Evolutionary conservation across 768 basidiomycete species (phyloP), one percentile per base, ranked within the genome.

Genomic region (Naganishia antarctica): DNA sequence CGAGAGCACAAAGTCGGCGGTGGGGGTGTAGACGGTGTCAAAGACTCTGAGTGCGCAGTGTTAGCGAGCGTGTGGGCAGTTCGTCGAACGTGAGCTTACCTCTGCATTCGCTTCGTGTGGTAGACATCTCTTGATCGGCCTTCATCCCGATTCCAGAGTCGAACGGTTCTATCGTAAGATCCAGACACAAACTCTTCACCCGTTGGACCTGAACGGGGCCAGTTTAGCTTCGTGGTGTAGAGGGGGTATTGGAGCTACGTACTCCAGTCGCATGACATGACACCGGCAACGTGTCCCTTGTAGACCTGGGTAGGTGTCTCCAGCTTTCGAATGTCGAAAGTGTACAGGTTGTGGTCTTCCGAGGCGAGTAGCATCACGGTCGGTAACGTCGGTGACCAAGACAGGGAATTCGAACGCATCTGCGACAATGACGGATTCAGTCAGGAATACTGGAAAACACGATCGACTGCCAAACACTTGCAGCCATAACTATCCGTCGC

Each of bases 71-170:
- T 6, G 23, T 12, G 4, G 23, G 26, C 3, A 23, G 2, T 44
- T 44, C 3, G n/a, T 37, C 37, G 37, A n/a, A n/a, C n/a, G n/a
- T n/a, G n/a, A n/a, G 37, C 37, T 41, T 40, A 57, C 53, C 92
- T 84, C 78, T 98, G 96, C 96, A 99, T 99, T 47, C 96, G 89
- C 79, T 98, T 98, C 16, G 92, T 94, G 77, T 98, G 94, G 74
- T 98, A 99, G 7, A 92, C 87, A 75, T 98, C 94, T 16, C 88
- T 84, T 7, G 83, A 82, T 31, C 84, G 84, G 0, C 93, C 92
- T 44, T 82, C 84, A 28, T 88, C 90, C 70, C 90, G 86, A 69
- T 86, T 86, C 94, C 94, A 99, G 76, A 98, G 84, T 65, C 93
- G 81, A 47, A 97, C 82, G 1, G 93, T 97, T 47, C 93, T 84